phyloP scores from a whole-genome alignment of 192 early-diverging fungal species.

The Backusella circina region DNA sequence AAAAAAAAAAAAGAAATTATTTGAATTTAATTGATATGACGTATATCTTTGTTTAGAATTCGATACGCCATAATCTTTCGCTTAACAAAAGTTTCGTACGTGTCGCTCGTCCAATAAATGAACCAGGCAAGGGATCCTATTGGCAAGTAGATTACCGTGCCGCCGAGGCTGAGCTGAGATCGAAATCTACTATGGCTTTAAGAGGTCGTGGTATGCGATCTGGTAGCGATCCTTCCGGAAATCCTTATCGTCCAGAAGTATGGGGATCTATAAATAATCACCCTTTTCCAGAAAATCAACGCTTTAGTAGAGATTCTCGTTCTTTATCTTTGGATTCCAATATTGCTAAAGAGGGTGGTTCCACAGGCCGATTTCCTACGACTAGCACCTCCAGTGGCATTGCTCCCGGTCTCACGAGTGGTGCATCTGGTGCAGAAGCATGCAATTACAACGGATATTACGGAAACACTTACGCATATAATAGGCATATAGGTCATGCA shows the following conservation, averaged over 20 bases:
- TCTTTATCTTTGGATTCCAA: constrained; percentile 8
- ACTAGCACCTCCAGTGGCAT: background rate
- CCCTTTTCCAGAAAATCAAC: background rate
- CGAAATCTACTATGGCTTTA: constrained; percentile 5
- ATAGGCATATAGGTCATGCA: background rate
- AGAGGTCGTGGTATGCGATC: constrained; percentile 5
- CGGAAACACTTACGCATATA: background rate
- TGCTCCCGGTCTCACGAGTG: background rate
- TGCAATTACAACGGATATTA: background rate
- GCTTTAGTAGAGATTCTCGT: constrained; percentile 4
- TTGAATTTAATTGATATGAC: background rate
- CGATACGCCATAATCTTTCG: constrained; percentile 81
- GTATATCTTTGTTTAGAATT: constrained; percentile 57
- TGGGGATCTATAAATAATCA: background rate
- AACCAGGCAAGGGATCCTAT: constrained; percentile 85
- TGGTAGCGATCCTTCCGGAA: background rate
- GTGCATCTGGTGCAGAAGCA: background rate
- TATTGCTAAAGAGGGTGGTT: background rate
- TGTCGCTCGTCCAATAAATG: constrained; percentile 73
- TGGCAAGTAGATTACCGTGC: constrained; percentile 70
- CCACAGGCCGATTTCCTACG: background rate
- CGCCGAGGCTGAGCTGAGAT: constrained; percentile 27
- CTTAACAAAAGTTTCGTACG: constrained; percentile 78
- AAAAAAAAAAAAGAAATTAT: background rate
- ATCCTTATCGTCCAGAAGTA: constrained; percentile 11